phyloP scores from a whole-genome alignment of 371 early-diverging fungal species.

The Haplosporangium sp. region DNA sequence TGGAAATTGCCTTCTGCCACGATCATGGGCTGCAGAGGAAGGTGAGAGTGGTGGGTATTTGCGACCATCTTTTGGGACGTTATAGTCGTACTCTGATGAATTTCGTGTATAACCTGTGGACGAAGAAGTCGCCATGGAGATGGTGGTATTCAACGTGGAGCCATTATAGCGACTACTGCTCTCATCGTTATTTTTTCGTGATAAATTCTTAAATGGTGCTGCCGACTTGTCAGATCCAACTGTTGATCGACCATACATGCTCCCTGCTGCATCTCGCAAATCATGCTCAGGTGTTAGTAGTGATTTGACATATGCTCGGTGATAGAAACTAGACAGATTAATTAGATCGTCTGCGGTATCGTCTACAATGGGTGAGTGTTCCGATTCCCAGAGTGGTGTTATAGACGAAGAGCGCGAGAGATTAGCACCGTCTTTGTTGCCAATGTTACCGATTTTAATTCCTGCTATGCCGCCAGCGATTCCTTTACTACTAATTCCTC shows the following conservation, averaged over 20 bases:
- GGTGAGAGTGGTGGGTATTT: conserved; percentile 19
- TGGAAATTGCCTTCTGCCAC: conserved; percentile 15
- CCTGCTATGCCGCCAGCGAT: conserved; percentile 1
- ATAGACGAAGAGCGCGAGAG: conserved; percentile 26
- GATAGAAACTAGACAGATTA: conserved; percentile 40
- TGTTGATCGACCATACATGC: conserved; percentile 48
- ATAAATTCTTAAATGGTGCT: background rate
- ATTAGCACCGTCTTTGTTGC: background rate
- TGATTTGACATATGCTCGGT: conserved; percentile 45
- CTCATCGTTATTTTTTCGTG: background rate
- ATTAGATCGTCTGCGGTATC: conserved; percentile 33
- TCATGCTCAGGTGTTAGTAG: conserved; percentile 27
- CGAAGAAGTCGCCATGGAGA: conserved; percentile 30
- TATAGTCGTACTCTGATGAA: conserved; percentile 32
- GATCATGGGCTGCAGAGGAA: conserved; percentile 7
- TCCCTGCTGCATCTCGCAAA: conserved; percentile 34
- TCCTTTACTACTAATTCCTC: conserved; percentile 14
- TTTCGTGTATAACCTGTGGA: conserved; percentile 22
- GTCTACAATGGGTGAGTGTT: background rate
- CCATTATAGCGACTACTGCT: conserved; percentile 20
- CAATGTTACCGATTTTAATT: too few relatives aligned
- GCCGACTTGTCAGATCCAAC: conserved; percentile 39
- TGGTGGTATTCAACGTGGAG: conserved; percentile 40
- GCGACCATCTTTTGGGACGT: background rate
- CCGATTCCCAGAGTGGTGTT: conserved; percentile 22